Percentiles rank a stretch among this genome's conserved stretches.
Evolutionary conservation across 108 stramenopile species (phyloP).

Genomic region (Stephanodiscus minutulus): DNA sequence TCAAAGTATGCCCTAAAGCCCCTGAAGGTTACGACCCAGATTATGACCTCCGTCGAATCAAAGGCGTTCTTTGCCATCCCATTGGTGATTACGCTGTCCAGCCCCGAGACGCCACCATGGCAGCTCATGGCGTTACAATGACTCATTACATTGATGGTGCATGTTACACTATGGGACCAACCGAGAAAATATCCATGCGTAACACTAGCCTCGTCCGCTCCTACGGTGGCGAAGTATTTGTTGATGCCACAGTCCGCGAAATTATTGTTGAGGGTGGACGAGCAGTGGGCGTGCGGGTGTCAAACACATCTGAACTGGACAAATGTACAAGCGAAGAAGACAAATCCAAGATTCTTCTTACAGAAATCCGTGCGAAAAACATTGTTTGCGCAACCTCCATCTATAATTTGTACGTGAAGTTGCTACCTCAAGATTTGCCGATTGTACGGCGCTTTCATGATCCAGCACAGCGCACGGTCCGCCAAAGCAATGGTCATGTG

Average conservation of each 20-base stretch:
- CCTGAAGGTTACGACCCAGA: slow-evolving; percentile 16
- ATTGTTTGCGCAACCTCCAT: slow-evolving; percentile 52
- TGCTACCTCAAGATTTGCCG: slow-evolving; percentile 48
- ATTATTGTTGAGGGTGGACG: slow-evolving; percentile 44
- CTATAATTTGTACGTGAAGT: slow-evolving; percentile 48
- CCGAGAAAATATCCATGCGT: slow-evolving; percentile 43
- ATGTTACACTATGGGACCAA: slow-evolving; percentile 47
- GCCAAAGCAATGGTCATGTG: slow-evolving; percentile 47
- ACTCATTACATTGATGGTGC: slow-evolving; percentile 46
- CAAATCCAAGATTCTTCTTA: slow-evolving; percentile 14
- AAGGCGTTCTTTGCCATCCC: slow-evolving; percentile 19
- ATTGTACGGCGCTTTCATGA: slow-evolving; percentile 43
- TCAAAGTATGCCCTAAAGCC: slow-evolving; percentile 33
- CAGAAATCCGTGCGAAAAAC: slow-evolving; percentile 48
- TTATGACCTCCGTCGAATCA: slow-evolving; percentile 1
- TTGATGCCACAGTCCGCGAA: slow-evolving; percentile 42
- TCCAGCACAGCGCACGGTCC: slow-evolving; percentile 30
- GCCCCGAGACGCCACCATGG: slow-evolving; percentile 9
- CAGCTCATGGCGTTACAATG: slow-evolving; percentile 11
- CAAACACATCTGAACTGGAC: slow-evolving; percentile 48
- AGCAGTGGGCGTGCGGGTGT: slow-evolving; percentile 48
- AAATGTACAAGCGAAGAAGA: slow-evolving; percentile 49
- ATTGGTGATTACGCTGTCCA: slow-evolving; percentile 29
- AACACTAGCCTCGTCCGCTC: slow-evolving; percentile 32
- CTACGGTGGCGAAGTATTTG: slow-evolving; percentile 44